phyloP scores from a whole-genome alignment of 371 early-diverging fungal genomes.

The Pancytospora philotis region DNA sequence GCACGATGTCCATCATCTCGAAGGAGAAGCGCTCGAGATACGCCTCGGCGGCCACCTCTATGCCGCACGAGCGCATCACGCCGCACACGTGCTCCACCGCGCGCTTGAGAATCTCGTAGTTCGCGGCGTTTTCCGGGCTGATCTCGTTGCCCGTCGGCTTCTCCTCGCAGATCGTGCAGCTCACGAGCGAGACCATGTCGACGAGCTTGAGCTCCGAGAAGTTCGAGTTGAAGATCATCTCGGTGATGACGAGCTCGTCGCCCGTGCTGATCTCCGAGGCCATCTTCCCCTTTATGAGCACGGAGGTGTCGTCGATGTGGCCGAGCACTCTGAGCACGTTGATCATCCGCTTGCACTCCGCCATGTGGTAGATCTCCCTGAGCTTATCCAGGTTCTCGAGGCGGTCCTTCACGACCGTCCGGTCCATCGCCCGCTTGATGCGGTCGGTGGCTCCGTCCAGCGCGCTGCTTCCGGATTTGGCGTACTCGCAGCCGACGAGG shows the following conservation, averaged over 20 bases:
- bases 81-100: constrained; percentile 73
- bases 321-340: constrained; percentile 55
- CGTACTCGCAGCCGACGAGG: constrained; percentile 9
- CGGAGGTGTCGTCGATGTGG: constrained; percentile 49
- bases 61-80: constrained; percentile 73
- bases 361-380: constrained; percentile 56
- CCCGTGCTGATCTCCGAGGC: constrained; percentile 95
- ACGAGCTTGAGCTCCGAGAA: constrained; percentile 80
- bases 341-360: constrained; percentile 59
- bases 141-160: constrained; percentile 60
- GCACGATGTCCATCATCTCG: constrained; percentile 89
- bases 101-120: constrained; percentile 70
- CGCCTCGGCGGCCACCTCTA: constrained; percentile 65
- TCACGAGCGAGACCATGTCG: constrained; percentile 75
- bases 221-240: constrained; percentile 92
- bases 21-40: constrained; percentile 56
- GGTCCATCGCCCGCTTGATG: constrained; percentile 17
- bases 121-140: constrained; percentile 66
- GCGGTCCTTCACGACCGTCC: constrained; percentile 8
- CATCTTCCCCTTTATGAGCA: constrained; percentile 85
- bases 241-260: constrained; percentile 88
- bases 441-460: constrained; percentile 3
- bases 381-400: constrained; percentile 34
- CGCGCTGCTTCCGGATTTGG: neutral
- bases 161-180: constrained; percentile 84